Base-by-base conservation (phyloP, 106 monocot genomes). In the Amphibolis antarctica region DNA sequence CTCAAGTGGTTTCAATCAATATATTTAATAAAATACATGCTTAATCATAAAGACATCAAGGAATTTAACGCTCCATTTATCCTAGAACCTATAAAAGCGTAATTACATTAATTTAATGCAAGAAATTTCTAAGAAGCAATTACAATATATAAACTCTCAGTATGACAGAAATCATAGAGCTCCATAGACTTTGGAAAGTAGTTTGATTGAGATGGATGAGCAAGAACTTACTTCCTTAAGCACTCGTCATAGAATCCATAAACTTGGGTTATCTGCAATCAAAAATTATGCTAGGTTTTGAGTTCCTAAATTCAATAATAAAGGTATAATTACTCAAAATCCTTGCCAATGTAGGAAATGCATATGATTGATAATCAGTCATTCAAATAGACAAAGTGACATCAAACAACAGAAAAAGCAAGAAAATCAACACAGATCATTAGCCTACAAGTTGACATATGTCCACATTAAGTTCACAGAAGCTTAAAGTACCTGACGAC, bases 191-290 rank as follows among this genome's bases (percentile, higher is more conserved):
- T 7, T 49, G 15, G 48, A 49, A 49, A 17, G 9, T 26, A 26
- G 55, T 13, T 24, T 10, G 25, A 55, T n/a, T n/a, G n/a, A 55
- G 20, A 55, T 17, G 48, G 23, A 15, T 23, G n/a, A 61, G 22
- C 76, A 44, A 27, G 12, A 63, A 88, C 87, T 91, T 71, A 99
- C 98, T 99, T 99, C 47, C 98, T 66, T 76, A 99, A 73, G 71
- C 98, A 99, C 77, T 99, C 98, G 42, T 99, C 98, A 69, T 99
- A 99, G 64, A 99, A 99, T 64, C 98, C 98, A 85, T 99, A 99
- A 46, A 99, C 98, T 78, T 99, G 98, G 13, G 98, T 99, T 44
- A 99, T 99, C 98, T 98, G 91, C 80, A 84, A 21, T 0, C 22
- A 26, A 28, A 21, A 17, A 17, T 63, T 3, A 31, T 59, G 31